phyloP scores from a whole-genome alignment of 73 alveolate species.

The Diophrys appendiculata region DNA sequence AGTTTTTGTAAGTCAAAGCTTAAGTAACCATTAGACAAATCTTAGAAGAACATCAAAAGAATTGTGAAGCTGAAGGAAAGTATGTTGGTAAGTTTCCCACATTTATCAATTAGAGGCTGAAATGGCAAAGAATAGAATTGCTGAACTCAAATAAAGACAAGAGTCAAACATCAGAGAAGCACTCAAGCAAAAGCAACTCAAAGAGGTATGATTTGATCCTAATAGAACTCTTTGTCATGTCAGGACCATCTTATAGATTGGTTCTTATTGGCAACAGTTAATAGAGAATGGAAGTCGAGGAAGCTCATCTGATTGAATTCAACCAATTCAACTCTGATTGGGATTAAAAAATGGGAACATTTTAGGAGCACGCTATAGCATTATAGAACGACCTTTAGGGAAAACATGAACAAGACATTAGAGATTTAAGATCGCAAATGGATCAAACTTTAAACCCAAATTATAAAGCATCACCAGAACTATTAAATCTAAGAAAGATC shows the following conservation, averaged over 20 bases:
- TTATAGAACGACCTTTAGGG: slow-evolving; percentile 15
- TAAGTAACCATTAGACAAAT: not conserved
- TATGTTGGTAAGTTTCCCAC: slow-evolving; percentile 18
- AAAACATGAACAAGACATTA: slow-evolving; percentile 33
- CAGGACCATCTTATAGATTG: too few species aligned
- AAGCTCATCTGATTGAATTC: slow-evolving; percentile 39
- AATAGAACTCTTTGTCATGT: too few species aligned
- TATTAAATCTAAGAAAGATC: slow-evolving; percentile 43
- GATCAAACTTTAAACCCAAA: slow-evolving; percentile 20
- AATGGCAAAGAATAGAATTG: slow-evolving; percentile 46
- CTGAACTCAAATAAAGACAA: slow-evolving; percentile 35
- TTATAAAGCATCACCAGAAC: slow-evolving; percentile 31
- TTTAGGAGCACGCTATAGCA: slow-evolving; percentile 10
- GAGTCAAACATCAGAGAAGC: slow-evolving; percentile 28
- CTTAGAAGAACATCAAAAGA: slow-evolving; percentile 43
- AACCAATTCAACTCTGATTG: slow-evolving; percentile 26
- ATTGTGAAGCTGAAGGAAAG: slow-evolving; percentile 53
- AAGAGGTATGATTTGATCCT: not conserved
- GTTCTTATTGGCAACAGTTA: too few species aligned
- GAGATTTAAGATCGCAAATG: slow-evolving; percentile 19
- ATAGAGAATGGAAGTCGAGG: slow-evolving; percentile 45
- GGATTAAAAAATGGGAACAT: slow-evolving; percentile 24
- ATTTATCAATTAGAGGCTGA: slow-evolving; percentile 31
- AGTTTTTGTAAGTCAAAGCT: not conserved
- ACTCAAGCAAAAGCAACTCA: slow-evolving; percentile 20